Conservation (phyloP, 2,329 filamentous ascomycete genomes). For the Talaromyces sp. region DNA sequence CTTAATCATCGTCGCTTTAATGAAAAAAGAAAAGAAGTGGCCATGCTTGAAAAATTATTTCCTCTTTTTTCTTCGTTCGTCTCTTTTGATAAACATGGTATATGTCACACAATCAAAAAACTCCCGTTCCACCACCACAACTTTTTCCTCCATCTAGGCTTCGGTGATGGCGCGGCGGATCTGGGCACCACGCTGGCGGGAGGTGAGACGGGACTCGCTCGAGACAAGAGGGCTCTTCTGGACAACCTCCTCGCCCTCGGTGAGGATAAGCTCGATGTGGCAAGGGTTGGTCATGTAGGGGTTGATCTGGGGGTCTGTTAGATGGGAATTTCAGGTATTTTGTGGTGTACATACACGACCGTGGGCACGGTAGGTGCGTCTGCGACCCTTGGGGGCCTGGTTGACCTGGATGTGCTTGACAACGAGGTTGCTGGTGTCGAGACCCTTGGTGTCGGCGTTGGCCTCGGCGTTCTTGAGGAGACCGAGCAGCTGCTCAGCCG, state of each 20-base stretch:
- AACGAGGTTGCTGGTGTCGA: conserved; percentile 93
- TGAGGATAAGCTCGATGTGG: conserved; percentile 99
- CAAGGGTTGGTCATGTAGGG: conserved; percentile 99
- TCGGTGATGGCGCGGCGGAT: conserved; percentile 57
- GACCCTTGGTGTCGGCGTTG: conserved; percentile 94
- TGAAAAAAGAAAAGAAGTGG: background rate
- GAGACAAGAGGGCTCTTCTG: conserved; percentile 72
- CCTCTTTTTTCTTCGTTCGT: background rate
- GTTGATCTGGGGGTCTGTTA: conserved; percentile 68
- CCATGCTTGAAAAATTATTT: background rate
- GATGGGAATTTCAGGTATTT: background rate
- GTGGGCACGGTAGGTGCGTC: conserved; percentile 99
- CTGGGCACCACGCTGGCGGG: conserved; percentile 79
- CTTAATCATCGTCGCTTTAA: background rate
- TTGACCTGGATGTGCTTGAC: conserved; percentile 99
- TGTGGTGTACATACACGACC: conserved; percentile 83
- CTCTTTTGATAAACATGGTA: background rate
- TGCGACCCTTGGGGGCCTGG: conserved; percentile 99
- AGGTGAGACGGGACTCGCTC: conserved; percentile 69
- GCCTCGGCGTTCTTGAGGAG: conserved; percentile 97
- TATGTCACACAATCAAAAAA: background rate
- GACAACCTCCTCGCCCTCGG: conserved; percentile 92
- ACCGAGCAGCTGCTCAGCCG: conserved; percentile 92
- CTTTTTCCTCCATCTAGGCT: conserved; percentile 44
- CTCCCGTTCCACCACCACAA: background rate